Evolutionary conservation across 768 basidiomycete species (phyloP), one percentile per base, ranked within the genome.

Genomic region (Tricholoma hemisulphureum): DNA sequence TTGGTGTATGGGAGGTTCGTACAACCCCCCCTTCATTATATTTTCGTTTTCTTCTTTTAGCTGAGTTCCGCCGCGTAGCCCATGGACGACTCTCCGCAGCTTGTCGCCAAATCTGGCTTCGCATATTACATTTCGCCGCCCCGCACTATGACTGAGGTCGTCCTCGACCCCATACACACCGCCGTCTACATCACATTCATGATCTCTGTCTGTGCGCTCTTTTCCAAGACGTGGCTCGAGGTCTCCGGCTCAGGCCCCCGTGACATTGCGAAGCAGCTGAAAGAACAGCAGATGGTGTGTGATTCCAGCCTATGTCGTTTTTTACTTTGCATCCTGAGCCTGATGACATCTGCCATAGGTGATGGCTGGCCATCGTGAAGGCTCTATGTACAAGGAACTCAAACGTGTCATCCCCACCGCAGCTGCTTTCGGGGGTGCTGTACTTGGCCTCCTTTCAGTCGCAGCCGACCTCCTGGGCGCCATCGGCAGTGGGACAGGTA

Each of bases 171-270:
- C 1, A 85, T 98, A 66, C 97, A 98, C 77, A 95, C 93, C 1
- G 80, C 82, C 20, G 77, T 97, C 65, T 97, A 98, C 74, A 86
- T 99, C 71, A 73, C 83, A 4, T 98, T 98, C 78, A 96, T 96
- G 78, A 82, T 95, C 58, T 84, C 89, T 29, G 93, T 94, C 14
- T 98, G 95, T 69, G 96, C 97, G 11, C 80, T 98, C 63, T 99
- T 98, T 81, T 95, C 93, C 69, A 98, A 98, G 83, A 98, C 96
- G 1, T 99, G 97, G 96, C 98, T 99, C 62, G 96, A 98, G 66
- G 93, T 98, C 31, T 98, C 95, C 2, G 96, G 97, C 14, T 91
- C 88, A 54, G 94, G 97, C 18, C 97, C 96, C 10, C 77, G 97
- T 46, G 96, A 99, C 65, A 87, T 99, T 55, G 97, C 97, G 26